These are phyloP conservation scores for Xylaria nigripes DNA, from an alignment of 495 filamentous ascomycete genomes.

Conservation along the genomic window DNA sequence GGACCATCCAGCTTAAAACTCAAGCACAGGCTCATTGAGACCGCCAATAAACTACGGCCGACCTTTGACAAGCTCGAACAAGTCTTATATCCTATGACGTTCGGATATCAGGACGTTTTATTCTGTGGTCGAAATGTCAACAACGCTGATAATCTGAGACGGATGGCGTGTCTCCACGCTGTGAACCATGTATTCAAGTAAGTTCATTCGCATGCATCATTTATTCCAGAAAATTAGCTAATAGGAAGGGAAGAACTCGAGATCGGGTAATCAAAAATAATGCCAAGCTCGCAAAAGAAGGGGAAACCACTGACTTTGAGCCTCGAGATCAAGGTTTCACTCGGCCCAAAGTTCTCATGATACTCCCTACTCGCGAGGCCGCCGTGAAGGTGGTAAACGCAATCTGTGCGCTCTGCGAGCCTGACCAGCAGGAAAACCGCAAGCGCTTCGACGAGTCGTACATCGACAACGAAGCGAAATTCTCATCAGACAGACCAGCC, in stretches of 20 bases:
- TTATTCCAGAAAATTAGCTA: background rate
- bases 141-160: constrained; percentile 58
- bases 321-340: constrained; percentile 93
- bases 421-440: constrained; percentile 89
- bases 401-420: constrained; percentile 62
- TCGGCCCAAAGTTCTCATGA: constrained; percentile 80
- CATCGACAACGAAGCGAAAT: constrained; percentile 54
- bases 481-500: constrained; percentile 64
- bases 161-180: constrained; percentile 70
- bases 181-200: constrained; percentile 87
- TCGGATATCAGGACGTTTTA: constrained; percentile 75
- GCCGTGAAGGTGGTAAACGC: constrained; percentile 68
- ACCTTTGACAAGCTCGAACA: constrained; percentile 45
- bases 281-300: constrained; percentile 53
- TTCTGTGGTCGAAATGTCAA: constrained; percentile 61
- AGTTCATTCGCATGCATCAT: background rate
- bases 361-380: constrained; percentile 78
- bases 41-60: constrained; percentile 25
- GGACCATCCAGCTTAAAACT: constrained; percentile 47
- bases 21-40: constrained; percentile 45
- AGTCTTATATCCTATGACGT: constrained; percentile 49
- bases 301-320: constrained; percentile 57
- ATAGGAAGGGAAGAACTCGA: constrained; percentile 54
- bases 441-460: constrained; percentile 85
- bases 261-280: constrained; percentile 91